Percentiles rank a stretch among this genome's conserved stretches.
Evolutionary conservation across 352 stramenopile species (phyloP).

Genomic region (Ophiocytium majus): DNA sequence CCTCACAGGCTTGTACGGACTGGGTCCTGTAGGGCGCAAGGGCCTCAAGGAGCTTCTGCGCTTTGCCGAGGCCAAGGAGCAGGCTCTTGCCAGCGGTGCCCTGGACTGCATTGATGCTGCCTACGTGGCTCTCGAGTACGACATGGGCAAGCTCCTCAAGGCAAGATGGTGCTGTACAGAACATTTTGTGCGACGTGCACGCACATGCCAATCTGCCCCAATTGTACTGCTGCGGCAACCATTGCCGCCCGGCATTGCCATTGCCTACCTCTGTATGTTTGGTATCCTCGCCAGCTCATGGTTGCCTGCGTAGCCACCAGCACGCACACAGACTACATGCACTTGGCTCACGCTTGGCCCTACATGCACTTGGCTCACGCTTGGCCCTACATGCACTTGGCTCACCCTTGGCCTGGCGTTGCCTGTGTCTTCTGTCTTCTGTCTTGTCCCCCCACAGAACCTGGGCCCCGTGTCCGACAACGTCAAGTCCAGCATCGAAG

Average conservation of each 20-base stretch:
- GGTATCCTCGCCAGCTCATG: no score
- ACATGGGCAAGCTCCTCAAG: conserved; percentile 2
- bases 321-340: no score
- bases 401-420: no score
- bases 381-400: no score
- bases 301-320: no score
- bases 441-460: no score
- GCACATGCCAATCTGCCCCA: not conserved
- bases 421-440: no score
- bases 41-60: conserved; percentile 41
- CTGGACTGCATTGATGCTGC: conserved; percentile 22
- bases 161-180: not conserved
- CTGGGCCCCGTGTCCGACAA: conserved; percentile 23
- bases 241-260: no score
- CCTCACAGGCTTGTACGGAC: not conserved
- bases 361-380: no score
- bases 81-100: not conserved
- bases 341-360: no score
- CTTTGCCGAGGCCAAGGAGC: not conserved
- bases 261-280: no score
- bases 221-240: no score
- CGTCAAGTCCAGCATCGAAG: conserved; percentile 20
- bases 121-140: not conserved
- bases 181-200: not conserved
- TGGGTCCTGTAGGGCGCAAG: conserved; percentile 31